A percentile compares a stretch with the other conserved stretches of the same genome.
Conservation (phyloP, 2,329 filamentous ascomycete species). For the Diaporthe sp. region DNA sequence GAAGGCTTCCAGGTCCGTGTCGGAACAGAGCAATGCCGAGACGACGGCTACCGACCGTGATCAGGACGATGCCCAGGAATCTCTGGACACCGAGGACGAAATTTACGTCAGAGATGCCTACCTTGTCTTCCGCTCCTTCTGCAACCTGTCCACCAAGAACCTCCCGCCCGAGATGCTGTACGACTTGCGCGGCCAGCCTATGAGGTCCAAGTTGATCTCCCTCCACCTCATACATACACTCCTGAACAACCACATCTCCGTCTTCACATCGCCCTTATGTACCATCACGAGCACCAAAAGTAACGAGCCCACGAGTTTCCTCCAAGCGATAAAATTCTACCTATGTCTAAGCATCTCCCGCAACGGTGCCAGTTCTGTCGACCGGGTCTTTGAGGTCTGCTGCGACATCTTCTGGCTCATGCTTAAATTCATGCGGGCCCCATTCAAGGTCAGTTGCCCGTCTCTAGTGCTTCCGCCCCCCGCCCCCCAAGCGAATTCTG, state of each 20-base stretch:
- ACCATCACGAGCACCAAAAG: slow-evolving; percentile 92
- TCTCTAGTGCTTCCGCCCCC: not conserved
- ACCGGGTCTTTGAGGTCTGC: slow-evolving; percentile 92
- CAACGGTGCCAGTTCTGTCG: slow-evolving; percentile 93
- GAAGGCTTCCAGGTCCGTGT: slow-evolving; percentile 57
- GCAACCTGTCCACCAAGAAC: slow-evolving; percentile 94
- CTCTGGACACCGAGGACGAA: slow-evolving; percentile 83
- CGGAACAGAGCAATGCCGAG: slow-evolving; percentile 56
- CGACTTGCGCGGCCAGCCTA: slow-evolving; percentile 91
- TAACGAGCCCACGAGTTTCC: slow-evolving; percentile 88
- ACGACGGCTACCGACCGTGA: slow-evolving; percentile 59
- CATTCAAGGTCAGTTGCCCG: slow-evolving; percentile 81
- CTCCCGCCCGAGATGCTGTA: slow-evolving; percentile 91
- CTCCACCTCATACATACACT: slow-evolving; percentile 95
- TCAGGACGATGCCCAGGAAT: slow-evolving; percentile 66
- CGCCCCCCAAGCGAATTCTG: not conserved
- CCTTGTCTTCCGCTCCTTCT: slow-evolving; percentile 96
- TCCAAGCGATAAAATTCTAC: slow-evolving; percentile 97
- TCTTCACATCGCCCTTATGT: slow-evolving; percentile 91
- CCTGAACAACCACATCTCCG: slow-evolving; percentile 90
- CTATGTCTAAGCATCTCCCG: slow-evolving; percentile 93
- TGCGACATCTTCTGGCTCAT: slow-evolving; percentile 99
- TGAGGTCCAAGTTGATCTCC: slow-evolving; percentile 96
- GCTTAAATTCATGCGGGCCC: slow-evolving; percentile 90
- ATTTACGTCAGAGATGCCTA: slow-evolving; percentile 98